Base-by-base conservation (phyloP, 352 stramenopile genomes). In the Phytopythium kandeliae region DNA sequence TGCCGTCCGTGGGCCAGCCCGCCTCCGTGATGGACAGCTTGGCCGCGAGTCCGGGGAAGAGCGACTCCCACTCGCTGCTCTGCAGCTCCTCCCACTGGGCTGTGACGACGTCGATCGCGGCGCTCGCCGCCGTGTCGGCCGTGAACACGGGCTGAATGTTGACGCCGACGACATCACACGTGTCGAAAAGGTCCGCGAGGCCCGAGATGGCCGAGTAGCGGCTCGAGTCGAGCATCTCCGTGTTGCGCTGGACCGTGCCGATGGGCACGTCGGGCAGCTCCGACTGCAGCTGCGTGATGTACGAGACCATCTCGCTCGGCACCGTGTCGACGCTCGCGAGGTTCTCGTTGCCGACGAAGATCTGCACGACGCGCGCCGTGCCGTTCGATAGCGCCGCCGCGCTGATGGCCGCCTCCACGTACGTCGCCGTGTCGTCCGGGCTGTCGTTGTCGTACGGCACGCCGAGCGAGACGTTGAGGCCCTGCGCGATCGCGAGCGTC, bases 61-160 rank as follows among this genome's bases (percentile, higher is more conserved):
- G 48, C 30, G 70, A 56, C 25, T 70, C 58, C 15, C 68, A 67
- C 31, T 62, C 56, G 33, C 51, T 63, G 13, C 65, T 64, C 43
- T 72, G 49, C 12, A 81, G 50, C 2, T 65, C 33, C 26, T 60
- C 63, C 77, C 77, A 88, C 55, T 88, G 54, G 11, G 55, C 47
- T 4, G 60, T 55, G 11, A 80, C 49, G 37, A 77, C 36, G 19
- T 63, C 57, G 25, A 91, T 79, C 24, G 72, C 77, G 24, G 64
- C 71, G 1, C 54, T 48, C 6, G 51, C 71, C 0, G 43, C 62
- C 4, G 64, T 71, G 50, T 60, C 49, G 15, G 61, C 40, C 17
- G 57, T 71, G 64, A 89, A 91, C 15, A 80, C 69, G 1, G 74
- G 71, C 56, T 88, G 76, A 47, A 89, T 85, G 69, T 89, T 88